Percentiles rank a stretch among this genome's conserved stretches.
phyloP scores from a whole-genome alignment of 2,329 filamentous ascomycete species.

The Calonectria multiphialidica region DNA sequence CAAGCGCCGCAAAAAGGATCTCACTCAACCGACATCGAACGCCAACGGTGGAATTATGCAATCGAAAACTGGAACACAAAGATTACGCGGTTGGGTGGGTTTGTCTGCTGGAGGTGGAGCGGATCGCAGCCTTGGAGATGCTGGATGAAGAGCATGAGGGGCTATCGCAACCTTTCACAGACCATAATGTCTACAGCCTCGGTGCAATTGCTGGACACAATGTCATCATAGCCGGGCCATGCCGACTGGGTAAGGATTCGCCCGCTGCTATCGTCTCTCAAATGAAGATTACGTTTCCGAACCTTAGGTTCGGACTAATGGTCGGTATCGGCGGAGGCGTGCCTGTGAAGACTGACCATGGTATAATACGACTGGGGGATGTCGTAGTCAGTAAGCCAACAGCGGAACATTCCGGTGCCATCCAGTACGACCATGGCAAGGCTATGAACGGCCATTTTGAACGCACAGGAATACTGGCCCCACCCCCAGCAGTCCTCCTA shows the following conservation, averaged over 20 bases:
- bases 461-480: slow-evolving; percentile 25
- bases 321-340: slow-evolving; percentile 42
- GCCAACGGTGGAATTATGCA: too few relatives aligned
- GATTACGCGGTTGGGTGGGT: background rate
- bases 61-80: too few relatives aligned
- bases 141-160: background rate
- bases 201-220: slow-evolving; percentile 47
- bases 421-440: slow-evolving; percentile 38
- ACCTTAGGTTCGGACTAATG: slow-evolving; percentile 36
- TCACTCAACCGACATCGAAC: too few relatives aligned
- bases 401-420: slow-evolving; percentile 25
- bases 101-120: too few relatives aligned
- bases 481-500: slow-evolving; percentile 29
- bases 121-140: too few relatives aligned
- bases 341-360: slow-evolving; percentile 30
- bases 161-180: background rate
- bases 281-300: slow-evolving; percentile 49
- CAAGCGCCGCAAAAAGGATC: too few relatives aligned
- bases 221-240: slow-evolving; percentile 47
- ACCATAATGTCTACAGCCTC: slow-evolving; percentile 42
- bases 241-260: slow-evolving; percentile 45
- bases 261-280: slow-evolving; percentile 48
- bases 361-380: slow-evolving; percentile 38
- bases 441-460: slow-evolving; percentile 27
- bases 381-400: slow-evolving; percentile 37